phyloP scores from a whole-genome alignment of 2,329 filamentous ascomycete genomes.

The Talaromyces sp. region DNA sequence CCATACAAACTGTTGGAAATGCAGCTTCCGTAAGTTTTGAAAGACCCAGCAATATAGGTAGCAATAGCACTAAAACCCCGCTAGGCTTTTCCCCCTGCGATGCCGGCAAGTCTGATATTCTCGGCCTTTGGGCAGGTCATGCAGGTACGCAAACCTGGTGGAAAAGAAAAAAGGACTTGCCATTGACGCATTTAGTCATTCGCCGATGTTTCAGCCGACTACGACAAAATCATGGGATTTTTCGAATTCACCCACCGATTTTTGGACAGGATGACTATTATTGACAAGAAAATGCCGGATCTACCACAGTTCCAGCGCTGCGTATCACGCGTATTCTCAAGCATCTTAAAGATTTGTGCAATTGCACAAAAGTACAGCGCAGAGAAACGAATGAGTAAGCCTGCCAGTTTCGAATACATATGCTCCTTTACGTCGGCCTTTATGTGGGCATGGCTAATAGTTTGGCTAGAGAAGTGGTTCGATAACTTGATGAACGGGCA shows the following conservation, averaged over 20 bases:
- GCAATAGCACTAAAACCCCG: background rate
- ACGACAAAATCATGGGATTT: constrained; percentile 11
- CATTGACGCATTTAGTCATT: constrained; percentile 4
- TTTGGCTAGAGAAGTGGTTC: constrained; percentile 14
- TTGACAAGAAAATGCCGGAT: constrained; percentile 8
- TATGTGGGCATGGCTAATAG: background rate
- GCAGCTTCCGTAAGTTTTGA: background rate
- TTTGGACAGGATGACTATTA: constrained; percentile 1
- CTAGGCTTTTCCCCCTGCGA: constrained; percentile 6
- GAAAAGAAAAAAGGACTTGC: background rate
- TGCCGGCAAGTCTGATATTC: constrained; percentile 15
- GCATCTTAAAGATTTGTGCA: constrained; percentile 1
- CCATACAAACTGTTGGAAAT: constrained; percentile 8
- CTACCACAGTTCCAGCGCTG: constrained; percentile 9
- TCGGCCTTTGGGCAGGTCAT: constrained; percentile 14
- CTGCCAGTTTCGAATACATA: background rate
- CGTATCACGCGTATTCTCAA: constrained; percentile 7
- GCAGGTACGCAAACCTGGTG: background rate
- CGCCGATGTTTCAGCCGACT: constrained; percentile 5
- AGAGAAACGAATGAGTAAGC: constrained; percentile 7
- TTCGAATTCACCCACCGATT: constrained; percentile 15
- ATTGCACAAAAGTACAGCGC: constrained; percentile 2
- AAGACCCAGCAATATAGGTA: background rate
- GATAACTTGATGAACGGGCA: constrained; percentile 1
- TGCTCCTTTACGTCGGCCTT: background rate